phyloP scores from a whole-genome alignment of 176 grass and related monocot species.

The Phoenix roebelenii region DNA sequence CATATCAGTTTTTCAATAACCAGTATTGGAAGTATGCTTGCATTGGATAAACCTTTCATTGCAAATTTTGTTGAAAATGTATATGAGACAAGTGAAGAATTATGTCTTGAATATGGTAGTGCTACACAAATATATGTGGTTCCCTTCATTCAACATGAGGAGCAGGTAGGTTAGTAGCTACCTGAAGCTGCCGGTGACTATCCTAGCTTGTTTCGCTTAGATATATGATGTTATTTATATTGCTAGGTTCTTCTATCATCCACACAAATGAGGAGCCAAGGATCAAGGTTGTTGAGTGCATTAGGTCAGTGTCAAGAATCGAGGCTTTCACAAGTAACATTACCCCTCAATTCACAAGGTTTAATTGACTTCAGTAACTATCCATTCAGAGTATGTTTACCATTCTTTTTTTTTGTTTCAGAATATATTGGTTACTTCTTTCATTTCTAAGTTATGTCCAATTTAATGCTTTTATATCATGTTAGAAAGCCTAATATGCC shows the following conservation, averaged over 20 bases:
- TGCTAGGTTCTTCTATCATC: constrained; percentile 73
- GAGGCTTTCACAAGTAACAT: constrained; percentile 53
- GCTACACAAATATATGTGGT: constrained; percentile 81
- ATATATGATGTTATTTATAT: constrained; percentile 5
- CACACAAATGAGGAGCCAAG: constrained; percentile 80
- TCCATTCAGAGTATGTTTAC: constrained; percentile 69
- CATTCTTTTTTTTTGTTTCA: constrained; percentile 7
- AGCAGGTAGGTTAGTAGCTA: constrained; percentile 46
- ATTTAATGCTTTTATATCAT: too few relatives aligned
- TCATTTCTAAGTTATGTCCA: background rate
- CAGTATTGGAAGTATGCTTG: constrained; percentile 95
- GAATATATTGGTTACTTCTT: background rate
- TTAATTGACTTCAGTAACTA: constrained; percentile 89
- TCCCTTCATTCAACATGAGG: constrained; percentile 75
- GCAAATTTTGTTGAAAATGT: constrained; percentile 32
- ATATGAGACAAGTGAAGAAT: constrained; percentile 44
- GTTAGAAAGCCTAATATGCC: too few relatives aligned
- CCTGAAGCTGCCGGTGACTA: background rate
- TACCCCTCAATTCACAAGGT: constrained; percentile 70
- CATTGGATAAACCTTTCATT: constrained; percentile 81
- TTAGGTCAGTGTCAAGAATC: constrained; percentile 19
- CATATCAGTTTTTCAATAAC: background rate
- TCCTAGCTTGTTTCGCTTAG: background rate
- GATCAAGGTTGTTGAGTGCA: constrained; percentile 28
- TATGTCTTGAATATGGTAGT: constrained; percentile 89